Conservation (phyloP, 108 stramenopile genomes). For the Epipyxis sp. region DNA sequence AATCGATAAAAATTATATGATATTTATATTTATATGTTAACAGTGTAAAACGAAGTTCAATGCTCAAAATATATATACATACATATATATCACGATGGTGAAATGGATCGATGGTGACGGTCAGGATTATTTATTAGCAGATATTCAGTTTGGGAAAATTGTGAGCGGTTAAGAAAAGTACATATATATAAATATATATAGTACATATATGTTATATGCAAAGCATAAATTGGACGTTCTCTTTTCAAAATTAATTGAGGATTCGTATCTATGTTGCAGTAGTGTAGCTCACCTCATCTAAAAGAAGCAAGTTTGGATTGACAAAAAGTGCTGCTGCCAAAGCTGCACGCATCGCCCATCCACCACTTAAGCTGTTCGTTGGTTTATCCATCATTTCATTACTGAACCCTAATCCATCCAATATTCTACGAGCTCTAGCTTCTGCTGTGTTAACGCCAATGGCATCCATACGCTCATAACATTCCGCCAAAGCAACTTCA, state of each 20-base stretch:
- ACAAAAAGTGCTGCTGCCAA: conserved; percentile 2
- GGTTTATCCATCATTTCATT: background rate
- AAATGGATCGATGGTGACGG: too few species aligned
- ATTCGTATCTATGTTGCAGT: conserved; percentile 1
- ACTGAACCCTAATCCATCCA: background rate
- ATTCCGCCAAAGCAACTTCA: background rate
- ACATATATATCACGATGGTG: background rate
- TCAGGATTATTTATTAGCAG: too few species aligned
- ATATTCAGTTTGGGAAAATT: too few species aligned
- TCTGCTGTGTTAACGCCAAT: background rate
- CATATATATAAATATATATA: too few species aligned
- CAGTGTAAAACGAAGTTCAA: background rate
- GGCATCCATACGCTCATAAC: conserved; percentile 12
- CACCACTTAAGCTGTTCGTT: conserved; percentile 15
- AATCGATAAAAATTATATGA: too few species aligned
- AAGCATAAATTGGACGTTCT: too few species aligned
- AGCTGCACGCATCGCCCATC: conserved; percentile 25
- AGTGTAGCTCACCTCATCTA: conserved; percentile 26
- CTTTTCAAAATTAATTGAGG: too few species aligned
- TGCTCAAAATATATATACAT: background rate
- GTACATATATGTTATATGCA: too few species aligned
- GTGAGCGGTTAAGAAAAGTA: too few species aligned
- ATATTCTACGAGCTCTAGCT: background rate
- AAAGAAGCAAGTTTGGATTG: conserved; percentile 13
- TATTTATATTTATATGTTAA: too few species aligned